Conservation (phyloP, 2,329 filamentous ascomycete genomes). For the Purpureocillium lavendulum region DNA sequence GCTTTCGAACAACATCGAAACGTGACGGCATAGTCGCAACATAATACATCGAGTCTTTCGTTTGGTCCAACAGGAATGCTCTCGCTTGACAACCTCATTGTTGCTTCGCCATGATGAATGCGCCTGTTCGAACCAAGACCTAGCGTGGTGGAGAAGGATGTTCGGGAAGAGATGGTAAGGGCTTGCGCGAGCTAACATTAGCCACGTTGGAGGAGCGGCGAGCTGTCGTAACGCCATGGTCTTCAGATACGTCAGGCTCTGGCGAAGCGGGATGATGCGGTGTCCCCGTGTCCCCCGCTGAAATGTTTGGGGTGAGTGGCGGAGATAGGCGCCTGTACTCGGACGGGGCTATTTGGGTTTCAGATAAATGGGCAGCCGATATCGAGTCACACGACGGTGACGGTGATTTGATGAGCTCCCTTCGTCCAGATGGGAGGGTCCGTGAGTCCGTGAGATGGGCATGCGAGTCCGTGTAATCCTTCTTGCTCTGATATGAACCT, state of each 20-base stretch:
- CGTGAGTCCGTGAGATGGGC: too few species aligned
- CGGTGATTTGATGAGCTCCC: neutral
- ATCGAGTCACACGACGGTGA: neutral
- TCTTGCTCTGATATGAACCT: too few species aligned
- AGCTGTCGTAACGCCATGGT: neutral
- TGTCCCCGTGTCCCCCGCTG: constrained; percentile 7
- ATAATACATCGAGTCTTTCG: too few species aligned
- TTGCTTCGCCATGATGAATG: too few species aligned
- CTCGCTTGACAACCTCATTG: too few species aligned
- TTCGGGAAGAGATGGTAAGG: constrained; percentile 23
- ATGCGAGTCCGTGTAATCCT: too few species aligned
- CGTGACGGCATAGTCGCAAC: neutral
- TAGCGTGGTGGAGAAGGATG: constrained; percentile 7
- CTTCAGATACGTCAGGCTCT: constrained; percentile 1
- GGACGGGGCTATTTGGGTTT: constrained; percentile 6
- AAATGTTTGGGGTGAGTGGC: constrained; percentile 13
- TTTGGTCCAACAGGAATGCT: too few species aligned
- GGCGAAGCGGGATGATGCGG: constrained; percentile 4
- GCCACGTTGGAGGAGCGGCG: constrained; percentile 1
- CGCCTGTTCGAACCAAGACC: too few species aligned
- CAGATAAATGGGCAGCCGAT: constrained; percentile 4
- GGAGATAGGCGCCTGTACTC: constrained; percentile 17
- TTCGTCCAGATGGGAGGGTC: neutral
- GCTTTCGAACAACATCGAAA: neutral
- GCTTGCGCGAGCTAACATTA: constrained; percentile 26